Evolutionary conservation across 306 rosid genomes (phyloP).

Genomic region (Oxytropis ochrocephala): DNA sequence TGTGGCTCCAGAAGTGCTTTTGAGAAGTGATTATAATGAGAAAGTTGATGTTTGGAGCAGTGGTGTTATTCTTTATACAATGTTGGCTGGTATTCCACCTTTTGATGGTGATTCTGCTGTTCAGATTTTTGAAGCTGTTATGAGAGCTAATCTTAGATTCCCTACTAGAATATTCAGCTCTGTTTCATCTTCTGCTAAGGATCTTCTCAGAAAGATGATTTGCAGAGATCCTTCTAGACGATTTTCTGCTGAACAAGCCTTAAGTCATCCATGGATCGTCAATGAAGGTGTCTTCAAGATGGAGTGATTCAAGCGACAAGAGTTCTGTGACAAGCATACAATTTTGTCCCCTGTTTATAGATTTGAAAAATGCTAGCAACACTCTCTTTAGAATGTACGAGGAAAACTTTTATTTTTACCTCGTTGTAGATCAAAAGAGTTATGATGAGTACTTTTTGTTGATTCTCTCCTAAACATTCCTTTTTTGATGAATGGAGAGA

Average conservation of each 20-base stretch:
- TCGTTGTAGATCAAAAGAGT: not conserved
- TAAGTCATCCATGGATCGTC: constrained; percentile 83
- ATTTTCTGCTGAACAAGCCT: constrained; percentile 62
- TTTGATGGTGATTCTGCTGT: constrained; percentile 57
- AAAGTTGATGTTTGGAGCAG: constrained; percentile 75
- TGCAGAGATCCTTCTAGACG: constrained; percentile 53
- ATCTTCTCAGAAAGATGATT: constrained; percentile 73
- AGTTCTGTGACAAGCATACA: not conserved
- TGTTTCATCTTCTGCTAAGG: constrained; percentile 61
- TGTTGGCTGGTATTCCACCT: constrained; percentile 75
- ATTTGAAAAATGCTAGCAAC: too few species aligned
- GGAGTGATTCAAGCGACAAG: not conserved
- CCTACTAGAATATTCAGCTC: constrained; percentile 55
- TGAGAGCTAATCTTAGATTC: constrained; percentile 68
- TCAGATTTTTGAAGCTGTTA: constrained; percentile 55
- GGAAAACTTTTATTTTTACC: not conserved
- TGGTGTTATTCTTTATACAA: constrained; percentile 58
- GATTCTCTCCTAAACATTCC: not conserved
- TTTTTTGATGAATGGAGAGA: too few species aligned
- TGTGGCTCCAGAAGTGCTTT: constrained; percentile 68
- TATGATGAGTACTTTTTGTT: not conserved
- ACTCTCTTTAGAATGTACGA: not conserved
- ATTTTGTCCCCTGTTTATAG: constrained; percentile 6
- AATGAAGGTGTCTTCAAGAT: constrained; percentile 39
- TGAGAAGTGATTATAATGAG: constrained; percentile 48